A percentile compares a stretch with the other conserved stretches of the same genome.
These are phyloP conservation scores for Kodamaea jinghongensis DNA, from an alignment of 805 yeast genomes.

Conservation along the genomic window DNA sequence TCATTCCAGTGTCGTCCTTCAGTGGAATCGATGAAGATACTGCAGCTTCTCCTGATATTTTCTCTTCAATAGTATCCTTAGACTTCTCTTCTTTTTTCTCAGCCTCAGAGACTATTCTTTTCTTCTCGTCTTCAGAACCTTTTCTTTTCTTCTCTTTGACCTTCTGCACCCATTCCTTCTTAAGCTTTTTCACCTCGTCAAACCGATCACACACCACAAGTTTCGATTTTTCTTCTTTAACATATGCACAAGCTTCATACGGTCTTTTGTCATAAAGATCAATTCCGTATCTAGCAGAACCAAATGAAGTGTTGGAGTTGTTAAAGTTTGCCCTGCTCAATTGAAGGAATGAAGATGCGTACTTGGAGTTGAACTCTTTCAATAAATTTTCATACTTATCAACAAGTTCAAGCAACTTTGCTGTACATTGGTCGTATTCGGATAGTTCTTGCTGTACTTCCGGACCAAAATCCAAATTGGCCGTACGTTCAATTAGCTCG, in stretches of 20 bases:
- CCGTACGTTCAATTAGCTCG: too few species aligned
- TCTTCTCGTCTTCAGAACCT: too few species aligned
- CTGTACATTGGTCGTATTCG: conserved; percentile 6
- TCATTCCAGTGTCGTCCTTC: too few species aligned
- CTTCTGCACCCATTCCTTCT: conserved; percentile 3
- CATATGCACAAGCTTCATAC: conserved; percentile 23
- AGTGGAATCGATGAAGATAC: too few species aligned
- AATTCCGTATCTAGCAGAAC: conserved; percentile 32
- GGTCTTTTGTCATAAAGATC: conserved; percentile 41
- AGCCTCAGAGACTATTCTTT: too few species aligned
- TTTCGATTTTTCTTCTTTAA: conserved; percentile 10
- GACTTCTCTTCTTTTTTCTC: conserved; percentile 4
- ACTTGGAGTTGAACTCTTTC: conserved; percentile 18
- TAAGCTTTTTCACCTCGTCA: conserved; percentile 3
- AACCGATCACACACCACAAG: conserved; percentile 5
- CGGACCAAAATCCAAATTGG: background rate
- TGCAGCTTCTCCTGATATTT: background rate
- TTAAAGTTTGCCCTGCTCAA: conserved; percentile 48
- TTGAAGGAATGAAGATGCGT: conserved; percentile 36
- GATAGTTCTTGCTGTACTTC: background rate
- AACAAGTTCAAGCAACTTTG: conserved; percentile 26
- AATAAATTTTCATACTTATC: conserved; percentile 31
- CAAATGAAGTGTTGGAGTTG: background rate
- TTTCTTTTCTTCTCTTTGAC: conserved; percentile 5
- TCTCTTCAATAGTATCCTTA: background rate